phyloP scores from a whole-genome alignment of 352 stramenopile genomes.

The Pythium biforme region DNA sequence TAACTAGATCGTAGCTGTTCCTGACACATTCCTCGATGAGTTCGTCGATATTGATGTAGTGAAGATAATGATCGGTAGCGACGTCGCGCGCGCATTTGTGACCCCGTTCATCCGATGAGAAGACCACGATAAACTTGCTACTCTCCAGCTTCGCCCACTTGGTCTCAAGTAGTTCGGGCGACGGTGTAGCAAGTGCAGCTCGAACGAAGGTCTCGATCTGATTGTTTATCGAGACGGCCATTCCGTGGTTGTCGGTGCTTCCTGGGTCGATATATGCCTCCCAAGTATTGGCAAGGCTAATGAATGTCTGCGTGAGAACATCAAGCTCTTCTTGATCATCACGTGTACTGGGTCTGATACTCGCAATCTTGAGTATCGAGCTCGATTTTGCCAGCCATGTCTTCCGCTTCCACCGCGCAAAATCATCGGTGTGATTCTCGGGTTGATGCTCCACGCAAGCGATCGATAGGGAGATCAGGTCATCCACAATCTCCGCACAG shows the following conservation, averaged over 20 bases:
- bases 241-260: neutral
- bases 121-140: conserved; percentile 22
- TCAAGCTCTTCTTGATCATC: conserved; percentile 1
- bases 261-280: neutral
- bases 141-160: conserved; percentile 5
- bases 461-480: conserved; percentile 8
- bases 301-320: conserved; percentile 5
- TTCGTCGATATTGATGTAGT: conserved; percentile 36
- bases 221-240: neutral
- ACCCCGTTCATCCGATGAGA: conserved; percentile 34
- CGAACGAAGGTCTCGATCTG: conserved; percentile 8
- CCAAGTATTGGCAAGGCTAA: conserved; percentile 5
- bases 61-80: conserved; percentile 37
- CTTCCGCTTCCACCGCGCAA: conserved; percentile 4
- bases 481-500: conserved; percentile 13
- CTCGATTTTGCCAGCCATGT: neutral
- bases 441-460: neutral
- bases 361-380: neutral
- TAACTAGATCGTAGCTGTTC: conserved; percentile 46
- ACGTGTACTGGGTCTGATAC: neutral
- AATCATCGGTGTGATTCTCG: neutral
- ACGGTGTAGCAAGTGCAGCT: neutral
- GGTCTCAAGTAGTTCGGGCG: conserved; percentile 8
- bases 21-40: conserved; percentile 58
- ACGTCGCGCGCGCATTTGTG: conserved; percentile 28